Percentiles rank a stretch among this genome's conserved stretches.
These are phyloP conservation scores for Exsudoporus frostii DNA, from an alignment of 768 basidiomycete species.

Conservation along the genomic window DNA sequence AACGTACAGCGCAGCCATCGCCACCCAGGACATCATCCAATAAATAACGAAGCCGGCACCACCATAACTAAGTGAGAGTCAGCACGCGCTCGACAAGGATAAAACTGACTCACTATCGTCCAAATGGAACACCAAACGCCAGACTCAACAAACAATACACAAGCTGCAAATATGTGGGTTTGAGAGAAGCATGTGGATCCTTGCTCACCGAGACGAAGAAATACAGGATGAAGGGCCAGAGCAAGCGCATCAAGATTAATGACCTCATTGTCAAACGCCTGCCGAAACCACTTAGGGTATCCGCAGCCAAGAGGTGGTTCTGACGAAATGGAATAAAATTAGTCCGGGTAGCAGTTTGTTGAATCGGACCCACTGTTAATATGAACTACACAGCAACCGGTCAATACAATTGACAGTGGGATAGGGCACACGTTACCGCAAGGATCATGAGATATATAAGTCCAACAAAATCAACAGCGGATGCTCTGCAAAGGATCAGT, in stretches of 20 bases:
- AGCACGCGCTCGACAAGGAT: not conserved
- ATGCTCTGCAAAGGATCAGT: conserved; percentile 36
- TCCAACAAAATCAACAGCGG: conserved; percentile 52
- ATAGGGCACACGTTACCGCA: conserved; percentile 15
- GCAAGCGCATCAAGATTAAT: conserved; percentile 39
- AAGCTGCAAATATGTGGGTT: conserved; percentile 33
- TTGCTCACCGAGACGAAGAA: conserved; percentile 39
- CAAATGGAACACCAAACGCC: conserved; percentile 59
- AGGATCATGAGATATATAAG: conserved; percentile 47
- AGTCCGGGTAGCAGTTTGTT: not conserved
- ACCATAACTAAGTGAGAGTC: conserved; percentile 37
- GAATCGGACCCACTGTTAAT: conserved; percentile 21
- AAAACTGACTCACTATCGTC: conserved; percentile 37
- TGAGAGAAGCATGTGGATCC: not conserved
- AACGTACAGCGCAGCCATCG: conserved; percentile 55
- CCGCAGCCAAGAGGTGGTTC: conserved; percentile 35
- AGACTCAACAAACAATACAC: conserved; percentile 57
- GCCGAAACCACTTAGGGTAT: conserved; percentile 37
- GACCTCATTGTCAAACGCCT: conserved; percentile 36
- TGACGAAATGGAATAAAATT: conserved; percentile 5
- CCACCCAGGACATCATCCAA: conserved; percentile 63
- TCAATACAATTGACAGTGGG: not conserved
- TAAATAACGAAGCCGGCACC: conserved; percentile 58
- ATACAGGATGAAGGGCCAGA: conserved; percentile 39
- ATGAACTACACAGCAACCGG: conserved; percentile 18